These are phyloP conservation scores for Cadophora luteo-olivacea DNA, from an alignment of 2,329 filamentous ascomycete species.

Conservation along the genomic window DNA sequence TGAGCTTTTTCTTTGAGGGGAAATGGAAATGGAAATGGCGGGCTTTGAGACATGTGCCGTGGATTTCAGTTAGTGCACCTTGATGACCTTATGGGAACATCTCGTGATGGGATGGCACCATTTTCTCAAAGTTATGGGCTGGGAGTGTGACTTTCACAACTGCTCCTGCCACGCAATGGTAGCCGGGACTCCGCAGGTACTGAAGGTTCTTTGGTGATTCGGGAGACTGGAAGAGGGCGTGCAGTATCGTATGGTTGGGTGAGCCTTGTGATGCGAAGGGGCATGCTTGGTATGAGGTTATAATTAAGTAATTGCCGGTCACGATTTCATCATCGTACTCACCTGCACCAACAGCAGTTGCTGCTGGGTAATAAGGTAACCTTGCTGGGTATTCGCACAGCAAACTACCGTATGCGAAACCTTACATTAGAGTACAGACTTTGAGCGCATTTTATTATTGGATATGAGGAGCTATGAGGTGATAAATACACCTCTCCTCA, in stretches of 20 bases:
- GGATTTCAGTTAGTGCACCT: neutral
- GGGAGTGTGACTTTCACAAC: neutral
- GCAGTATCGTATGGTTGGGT: neutral
- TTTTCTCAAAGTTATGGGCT: neutral
- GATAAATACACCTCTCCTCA: neutral
- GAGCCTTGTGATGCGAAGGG: neutral
- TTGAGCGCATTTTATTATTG: neutral
- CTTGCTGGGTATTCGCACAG: neutral
- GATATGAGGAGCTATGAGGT: neutral
- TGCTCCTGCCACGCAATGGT: neutral
- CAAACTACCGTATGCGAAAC: neutral
- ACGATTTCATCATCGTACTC: slow-evolving; percentile 11
- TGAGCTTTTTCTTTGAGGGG: too few species aligned
- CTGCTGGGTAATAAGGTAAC: neutral
- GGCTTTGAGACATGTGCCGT: neutral
- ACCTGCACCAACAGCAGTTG: too few species aligned
- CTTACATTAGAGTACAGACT: neutral
- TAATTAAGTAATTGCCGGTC: neutral
- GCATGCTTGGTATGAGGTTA: slow-evolving; percentile 12
- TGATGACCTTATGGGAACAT: neutral
- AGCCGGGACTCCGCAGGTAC: neutral
- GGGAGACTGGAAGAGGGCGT: neutral
- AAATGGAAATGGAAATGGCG: too few species aligned
- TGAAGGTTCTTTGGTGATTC: neutral
- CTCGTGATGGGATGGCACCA: neutral